Base-by-base conservation (phyloP, 1,139 yeast genomes). In the Blastobotrys niveus region DNA sequence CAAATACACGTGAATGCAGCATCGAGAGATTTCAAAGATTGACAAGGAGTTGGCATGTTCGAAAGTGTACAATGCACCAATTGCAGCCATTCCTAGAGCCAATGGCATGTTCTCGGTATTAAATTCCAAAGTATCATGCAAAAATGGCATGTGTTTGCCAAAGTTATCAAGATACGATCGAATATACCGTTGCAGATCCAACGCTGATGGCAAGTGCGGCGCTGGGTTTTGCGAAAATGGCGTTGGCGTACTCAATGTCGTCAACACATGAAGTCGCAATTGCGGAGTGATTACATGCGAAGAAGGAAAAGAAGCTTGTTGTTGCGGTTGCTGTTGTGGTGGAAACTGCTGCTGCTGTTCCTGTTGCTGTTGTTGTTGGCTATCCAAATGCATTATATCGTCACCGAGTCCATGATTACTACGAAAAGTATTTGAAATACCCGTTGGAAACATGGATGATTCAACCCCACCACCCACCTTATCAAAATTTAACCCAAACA, bases 41-140 rank as follows among this genome's bases (percentile, higher is more conserved):
- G 84, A 71, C 54, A 82, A 72, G 0, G 95, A 84, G 58, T 84
- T 84, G 32, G 80, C 70, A 21, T 85, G 83, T 61, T 88, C 94
- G 64, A 83, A 86, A 1, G 85, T 78, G 57, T 86, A 86, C 22
- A 88, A 69, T 0, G 96, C 95, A 35, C 97, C 97, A 49, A 88
- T 77, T 19, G 95, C 83, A 1, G 94, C 83, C 77, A 88, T 84
- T 10, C 91, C 77, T 45, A 87, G 67, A n/a, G 87, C 63, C 44
- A 88, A 67, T 1, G 95, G 91, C 48, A 83, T 79, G 59, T 83
- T 82, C 42, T 81, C 85, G 46, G 72, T 62, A 50, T 72, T 72
- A 48, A 79, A 77, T 48, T 73, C 67, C 47, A 84, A 69, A 2
- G 88, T 73, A 40, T 86, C 70, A 63, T 87, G 96, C 52, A 88